Evolutionary conservation across 1,284 basidiomycete genomes (phyloP).

Genomic region (Ustilago xerochloae): DNA sequence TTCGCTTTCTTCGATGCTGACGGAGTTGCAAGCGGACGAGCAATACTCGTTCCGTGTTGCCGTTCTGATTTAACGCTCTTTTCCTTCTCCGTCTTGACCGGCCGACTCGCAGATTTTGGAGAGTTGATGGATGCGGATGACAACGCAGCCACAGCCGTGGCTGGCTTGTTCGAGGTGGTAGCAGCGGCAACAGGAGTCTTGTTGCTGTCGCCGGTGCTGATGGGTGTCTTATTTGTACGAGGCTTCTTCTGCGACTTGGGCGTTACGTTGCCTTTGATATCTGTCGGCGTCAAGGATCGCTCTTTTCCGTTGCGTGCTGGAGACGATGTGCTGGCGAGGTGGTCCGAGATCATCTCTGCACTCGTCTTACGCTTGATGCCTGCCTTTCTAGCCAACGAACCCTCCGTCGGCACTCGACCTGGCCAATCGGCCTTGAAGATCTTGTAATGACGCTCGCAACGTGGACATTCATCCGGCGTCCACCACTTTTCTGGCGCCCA

Average conservation of each 20-base stretch:
- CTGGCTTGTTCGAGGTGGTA: neutral
- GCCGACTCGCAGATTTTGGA: neutral
- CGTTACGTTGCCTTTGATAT: slow-evolving; percentile 16
- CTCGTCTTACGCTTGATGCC: slow-evolving; percentile 44
- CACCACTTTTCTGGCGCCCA: slow-evolving; percentile 66
- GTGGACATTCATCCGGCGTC: slow-evolving; percentile 65
- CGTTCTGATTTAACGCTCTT: slow-evolving; percentile 24
- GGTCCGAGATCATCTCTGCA: slow-evolving; percentile 42
- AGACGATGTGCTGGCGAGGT: slow-evolving; percentile 30
- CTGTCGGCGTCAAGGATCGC: slow-evolving; percentile 37
- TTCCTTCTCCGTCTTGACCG: slow-evolving; percentile 5
- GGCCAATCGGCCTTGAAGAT: slow-evolving; percentile 68
- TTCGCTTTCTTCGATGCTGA: slow-evolving; percentile 12
- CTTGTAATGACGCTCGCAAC: slow-evolving; percentile 66
- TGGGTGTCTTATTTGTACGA: slow-evolving; percentile 8
- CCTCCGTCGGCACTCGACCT: slow-evolving; percentile 44
- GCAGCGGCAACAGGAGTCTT: neutral
- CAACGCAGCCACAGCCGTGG: neutral
- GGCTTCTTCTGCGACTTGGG: slow-evolving; percentile 35
- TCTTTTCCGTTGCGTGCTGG: slow-evolving; percentile 37
- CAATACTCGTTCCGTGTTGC: slow-evolving; percentile 20
- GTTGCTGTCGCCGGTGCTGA: slow-evolving; percentile 1
- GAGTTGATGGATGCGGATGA: neutral
- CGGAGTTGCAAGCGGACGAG: slow-evolving; percentile 11
- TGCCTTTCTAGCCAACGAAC: slow-evolving; percentile 26